Evolutionary conservation across 352 stramenopile species (phyloP), one percentile per base, ranked within the genome.

Genomic region (Phytophthora sojae): DNA sequence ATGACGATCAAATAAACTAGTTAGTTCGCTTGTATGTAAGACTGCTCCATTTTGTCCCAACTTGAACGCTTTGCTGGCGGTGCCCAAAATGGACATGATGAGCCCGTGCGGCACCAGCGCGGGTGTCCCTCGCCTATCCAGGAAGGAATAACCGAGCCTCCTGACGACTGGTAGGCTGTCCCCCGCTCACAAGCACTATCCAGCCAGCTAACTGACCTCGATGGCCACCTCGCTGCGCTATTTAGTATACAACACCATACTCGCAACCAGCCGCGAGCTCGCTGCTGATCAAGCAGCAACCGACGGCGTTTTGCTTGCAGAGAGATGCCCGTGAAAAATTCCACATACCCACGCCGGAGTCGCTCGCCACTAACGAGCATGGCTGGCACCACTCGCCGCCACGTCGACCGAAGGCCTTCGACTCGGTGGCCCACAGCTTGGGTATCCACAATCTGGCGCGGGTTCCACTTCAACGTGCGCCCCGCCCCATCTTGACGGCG

Each of bases 51-150:
- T 50, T 19, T 2, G 4, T 12, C 47, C 45, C n/a, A 45, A 58
- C 6, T 23, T 11, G 47, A n/a, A 56, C 21, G 63, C 63, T 70
- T 70, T 70, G 54, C 54, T 17, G 14, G 53, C 14, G 25, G 55
- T 71, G 56, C 64, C 23, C 39, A 14, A 61, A 60, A 32, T 71
- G 64, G 56, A 71, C 64, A 71, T 35, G 47, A 19, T 6, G 26
- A 30, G 26, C n/a, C 57, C 62, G 21, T 59, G 63, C n/a, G 35
- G 25, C 63, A 51, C 32, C 14, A 51, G 15, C 21, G 21, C 32
- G 9, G 19, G 26, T 25, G 9, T 17, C 4, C 35, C 3, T 44
- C 30, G 61, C 14, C 25, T 59, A 57, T 69, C 64, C 25, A 30
- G 19, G 25, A 57, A 50, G 64, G 60, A 59, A 70, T 49, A 45